Base-by-base conservation (phyloP, 2,329 filamentous ascomycete genomes). In the Cladorrhinum sp. region DNA sequence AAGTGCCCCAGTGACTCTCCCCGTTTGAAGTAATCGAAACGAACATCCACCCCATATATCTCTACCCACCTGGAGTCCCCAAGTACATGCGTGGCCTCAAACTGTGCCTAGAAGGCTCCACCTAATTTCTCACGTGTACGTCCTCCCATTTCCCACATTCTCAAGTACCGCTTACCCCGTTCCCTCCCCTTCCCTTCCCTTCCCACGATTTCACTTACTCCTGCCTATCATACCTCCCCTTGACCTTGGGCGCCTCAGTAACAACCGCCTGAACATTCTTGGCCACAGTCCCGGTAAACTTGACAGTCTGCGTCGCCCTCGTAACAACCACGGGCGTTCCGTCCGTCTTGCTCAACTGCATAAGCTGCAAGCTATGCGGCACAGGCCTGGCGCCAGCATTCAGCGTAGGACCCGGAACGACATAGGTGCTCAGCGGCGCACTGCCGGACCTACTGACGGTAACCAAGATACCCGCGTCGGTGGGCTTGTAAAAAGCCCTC, bases 391-490 rank as follows among this genome's bases (percentile, higher is more conserved):
- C 69, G n/a, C 65, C 59, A 4, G 41, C 55, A 2, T 65, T 68
- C 27, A 72, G 45, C 23, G 69, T 68, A 38, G 71, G 71, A 1
- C 71, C 71, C 0, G 70, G 71, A 1, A 73, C 69, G 1, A 36
- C 45, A 54, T 73, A 73, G 20, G 57, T 63, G 22, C 54, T 62
- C 50, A 68, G 7, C 9, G 57, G 58, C 48, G 59, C n/a, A 13
- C n/a, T 3, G 18, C 32, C 32, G 3, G 9, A 12, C 12, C 3
- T 16, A 10, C 64, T 67, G 3, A 71, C 65, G 56, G 71, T 66
- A 3, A 72, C 55, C 10, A 57, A 45, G 22, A 72, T 64, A 0
- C 71, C 71, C 13, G 67, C 60, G 24, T 72, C 67, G 1, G 62
- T 59, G 1, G 60, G 38, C 23, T 60, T 62, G 27, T 72, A 72